Percentiles rank a stretch among this genome's conserved stretches.
phyloP scores from a whole-genome alignment of 129 eudicot species.

The Kitagawia praeruptora region DNA sequence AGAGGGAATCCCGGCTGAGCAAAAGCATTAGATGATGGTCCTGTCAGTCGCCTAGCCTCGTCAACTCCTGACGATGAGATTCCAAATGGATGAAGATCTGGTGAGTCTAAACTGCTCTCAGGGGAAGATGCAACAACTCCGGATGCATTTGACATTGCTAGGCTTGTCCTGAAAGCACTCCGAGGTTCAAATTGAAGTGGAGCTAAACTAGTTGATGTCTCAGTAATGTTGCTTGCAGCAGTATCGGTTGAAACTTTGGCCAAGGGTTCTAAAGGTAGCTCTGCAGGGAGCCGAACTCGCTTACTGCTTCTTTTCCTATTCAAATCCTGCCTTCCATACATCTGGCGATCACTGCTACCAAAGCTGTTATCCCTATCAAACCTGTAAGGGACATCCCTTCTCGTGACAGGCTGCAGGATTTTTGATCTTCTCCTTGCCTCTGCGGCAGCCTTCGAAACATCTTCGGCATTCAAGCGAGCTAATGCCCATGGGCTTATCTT shows the following conservation, averaged over 20 bases:
- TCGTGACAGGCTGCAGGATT: slow-evolving; percentile 65
- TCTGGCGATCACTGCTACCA: slow-evolving; percentile 61
- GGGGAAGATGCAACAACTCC: slow-evolving; percentile 67
- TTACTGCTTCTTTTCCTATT: slow-evolving; percentile 46
- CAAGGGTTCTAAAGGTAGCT: neutral
- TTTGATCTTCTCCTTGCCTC: slow-evolving; percentile 96
- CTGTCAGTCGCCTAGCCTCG: slow-evolving; percentile 42
- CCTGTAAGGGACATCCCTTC: slow-evolving; percentile 33
- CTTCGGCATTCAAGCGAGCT: slow-evolving; percentile 87
- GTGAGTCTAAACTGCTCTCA: slow-evolving; percentile 84
- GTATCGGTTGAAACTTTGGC: slow-evolving; percentile 7
- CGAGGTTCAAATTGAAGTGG: slow-evolving; percentile 8
- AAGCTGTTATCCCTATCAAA: slow-evolving; percentile 56
- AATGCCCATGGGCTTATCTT: slow-evolving; percentile 97
- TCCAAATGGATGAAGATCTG: slow-evolving; percentile 72
- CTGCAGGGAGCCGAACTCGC: slow-evolving; percentile 11
- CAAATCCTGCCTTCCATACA: slow-evolving; percentile 41
- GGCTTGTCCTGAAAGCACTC: slow-evolving; percentile 18
- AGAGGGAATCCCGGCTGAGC: slow-evolving; percentile 37
- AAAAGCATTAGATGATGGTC: slow-evolving; percentile 21
- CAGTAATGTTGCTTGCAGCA: slow-evolving; percentile 8
- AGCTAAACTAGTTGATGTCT: slow-evolving; percentile 3
- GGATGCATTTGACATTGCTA: slow-evolving; percentile 32
- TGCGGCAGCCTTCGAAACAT: slow-evolving; percentile 88
- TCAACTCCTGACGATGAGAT: slow-evolving; percentile 58